A percentile compares a stretch with the other conserved stretches of the same genome.
These are phyloP conservation scores for Mortierella antarctica DNA, from an alignment of 192 early-diverging fungal genomes.

Conservation along the genomic window DNA sequence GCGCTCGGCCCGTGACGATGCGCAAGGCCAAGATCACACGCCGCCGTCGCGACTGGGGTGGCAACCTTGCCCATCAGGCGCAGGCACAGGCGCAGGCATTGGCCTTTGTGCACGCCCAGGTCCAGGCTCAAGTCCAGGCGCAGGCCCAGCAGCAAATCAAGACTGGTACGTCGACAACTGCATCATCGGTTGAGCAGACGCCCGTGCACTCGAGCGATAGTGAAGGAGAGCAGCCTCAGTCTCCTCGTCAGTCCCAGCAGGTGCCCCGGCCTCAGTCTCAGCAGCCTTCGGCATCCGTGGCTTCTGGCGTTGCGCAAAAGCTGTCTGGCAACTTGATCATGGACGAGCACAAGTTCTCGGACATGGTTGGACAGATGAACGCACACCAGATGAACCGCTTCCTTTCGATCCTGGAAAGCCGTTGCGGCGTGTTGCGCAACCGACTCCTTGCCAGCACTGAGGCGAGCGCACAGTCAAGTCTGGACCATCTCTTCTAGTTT, in stretches of 20 bases:
- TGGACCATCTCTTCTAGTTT: conserved; percentile 28
- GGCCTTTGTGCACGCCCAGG: conserved; percentile 42
- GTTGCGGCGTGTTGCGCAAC: conserved; percentile 59
- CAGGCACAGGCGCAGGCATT: conserved; percentile 46
- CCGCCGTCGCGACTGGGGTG: conserved; percentile 65
- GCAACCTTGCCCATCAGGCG: conserved; percentile 49
- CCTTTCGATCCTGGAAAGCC: conserved; percentile 62
- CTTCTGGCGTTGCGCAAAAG: not conserved
- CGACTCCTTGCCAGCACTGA: conserved; percentile 37
- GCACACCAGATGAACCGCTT: conserved; percentile 64
- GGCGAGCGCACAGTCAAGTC: conserved; percentile 19
- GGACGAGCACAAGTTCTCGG: conserved; percentile 56
- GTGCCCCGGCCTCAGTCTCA: not conserved
- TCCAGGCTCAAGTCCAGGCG: conserved; percentile 38
- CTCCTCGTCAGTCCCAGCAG: not conserved
- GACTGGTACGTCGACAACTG: not conserved
- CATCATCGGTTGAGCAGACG: not conserved
- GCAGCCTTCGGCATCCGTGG: no score
- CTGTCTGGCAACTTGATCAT: conserved; percentile 45
- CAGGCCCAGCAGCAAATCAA: conserved; percentile 2
- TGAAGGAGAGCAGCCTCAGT: conserved; percentile 22
- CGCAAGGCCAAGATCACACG: conserved; percentile 75
- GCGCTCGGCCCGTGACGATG: conserved; percentile 85
- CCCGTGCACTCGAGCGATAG: conserved; percentile 22
- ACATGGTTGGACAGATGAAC: conserved; percentile 59